Evolutionary conservation across 192 early-diverging fungal species (phyloP).

Genomic region (Entrophospora sp.): DNA sequence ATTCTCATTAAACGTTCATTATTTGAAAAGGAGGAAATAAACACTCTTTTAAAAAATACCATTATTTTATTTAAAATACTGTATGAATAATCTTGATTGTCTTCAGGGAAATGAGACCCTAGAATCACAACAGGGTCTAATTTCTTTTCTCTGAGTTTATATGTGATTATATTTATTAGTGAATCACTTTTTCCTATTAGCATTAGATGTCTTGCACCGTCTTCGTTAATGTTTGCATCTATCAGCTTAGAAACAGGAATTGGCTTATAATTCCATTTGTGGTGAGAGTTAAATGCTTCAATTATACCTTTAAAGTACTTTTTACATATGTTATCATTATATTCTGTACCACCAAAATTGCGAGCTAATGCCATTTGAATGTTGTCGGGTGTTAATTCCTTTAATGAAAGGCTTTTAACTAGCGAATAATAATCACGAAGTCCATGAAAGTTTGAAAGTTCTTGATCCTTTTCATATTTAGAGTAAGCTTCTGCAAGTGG

Average conservation of each 20-base stretch:
- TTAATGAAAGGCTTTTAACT: background rate
- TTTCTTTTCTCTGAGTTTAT: conserved; percentile 1
- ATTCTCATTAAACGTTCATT: background rate
- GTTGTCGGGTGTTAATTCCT: background rate
- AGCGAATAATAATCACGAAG: conserved; percentile 18
- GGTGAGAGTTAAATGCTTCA: background rate
- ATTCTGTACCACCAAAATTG: conserved; percentile 20
- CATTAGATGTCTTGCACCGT: conserved; percentile 18
- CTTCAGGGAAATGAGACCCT: conserved; percentile 22
- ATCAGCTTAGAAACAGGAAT: conserved; percentile 16
- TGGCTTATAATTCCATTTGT: background rate
- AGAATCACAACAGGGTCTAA: conserved; percentile 18
- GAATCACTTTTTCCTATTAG: conserved; percentile 22
- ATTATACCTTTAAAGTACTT: conserved; percentile 1
- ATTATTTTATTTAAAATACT: conserved; percentile 20
- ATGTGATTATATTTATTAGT: conserved; percentile 13
- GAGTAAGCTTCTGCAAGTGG: conserved; percentile 8
- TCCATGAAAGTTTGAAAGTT: conserved; percentile 18
- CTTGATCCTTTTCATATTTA: conserved; percentile 12
- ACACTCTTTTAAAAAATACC: background rate
- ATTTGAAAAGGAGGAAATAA: background rate
- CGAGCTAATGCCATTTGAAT: conserved; percentile 7
- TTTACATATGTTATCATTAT: background rate
- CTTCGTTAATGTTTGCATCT: conserved; percentile 1
- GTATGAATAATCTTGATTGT: conserved; percentile 22